These are phyloP conservation scores for Escovopsis sp. DNA, from an alignment of 2,329 filamentous ascomycete genomes.

Conservation along the genomic window DNA sequence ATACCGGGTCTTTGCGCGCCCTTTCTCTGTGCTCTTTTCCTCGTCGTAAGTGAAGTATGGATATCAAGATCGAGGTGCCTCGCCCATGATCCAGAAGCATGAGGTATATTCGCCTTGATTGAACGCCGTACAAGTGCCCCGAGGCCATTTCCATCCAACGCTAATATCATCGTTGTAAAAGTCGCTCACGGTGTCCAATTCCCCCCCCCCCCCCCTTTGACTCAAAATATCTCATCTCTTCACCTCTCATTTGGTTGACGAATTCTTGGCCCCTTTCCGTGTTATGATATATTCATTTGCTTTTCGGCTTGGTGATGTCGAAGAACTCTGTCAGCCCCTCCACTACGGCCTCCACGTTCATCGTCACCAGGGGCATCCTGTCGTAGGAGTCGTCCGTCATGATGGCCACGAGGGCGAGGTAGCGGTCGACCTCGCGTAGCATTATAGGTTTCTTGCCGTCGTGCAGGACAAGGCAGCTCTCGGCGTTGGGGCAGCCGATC, in stretches of 20 bases:
- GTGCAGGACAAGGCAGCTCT: slow-evolving; percentile 53
- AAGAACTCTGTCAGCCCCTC: slow-evolving; percentile 70
- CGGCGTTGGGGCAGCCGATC: slow-evolving; percentile 48
- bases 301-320: slow-evolving; percentile 48
- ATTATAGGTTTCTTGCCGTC: slow-evolving; percentile 51
- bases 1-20: too few relatives aligned
- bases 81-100: not conserved
- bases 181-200: not conserved
- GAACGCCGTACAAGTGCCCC: too few relatives aligned
- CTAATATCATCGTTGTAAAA: not conserved
- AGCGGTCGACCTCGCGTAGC: slow-evolving; percentile 55
- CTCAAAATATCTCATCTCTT: too few relatives aligned
- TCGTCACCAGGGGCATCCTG: slow-evolving; percentile 71
- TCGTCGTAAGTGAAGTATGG: not conserved
- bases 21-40: too few relatives aligned
- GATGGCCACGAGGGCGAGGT: slow-evolving; percentile 69
- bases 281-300: slow-evolving; percentile 7
- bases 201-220: not conserved
- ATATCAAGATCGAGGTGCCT: not conserved
- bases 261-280: not conserved
- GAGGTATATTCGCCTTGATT: too few relatives aligned
- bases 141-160: too few relatives aligned
- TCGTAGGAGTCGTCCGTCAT: slow-evolving; percentile 78
- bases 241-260: too few relatives aligned
- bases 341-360: slow-evolving; percentile 74